phyloP scores from a whole-genome alignment of 2,329 filamentous ascomycete genomes.

The Hypoxylon sp. region DNA sequence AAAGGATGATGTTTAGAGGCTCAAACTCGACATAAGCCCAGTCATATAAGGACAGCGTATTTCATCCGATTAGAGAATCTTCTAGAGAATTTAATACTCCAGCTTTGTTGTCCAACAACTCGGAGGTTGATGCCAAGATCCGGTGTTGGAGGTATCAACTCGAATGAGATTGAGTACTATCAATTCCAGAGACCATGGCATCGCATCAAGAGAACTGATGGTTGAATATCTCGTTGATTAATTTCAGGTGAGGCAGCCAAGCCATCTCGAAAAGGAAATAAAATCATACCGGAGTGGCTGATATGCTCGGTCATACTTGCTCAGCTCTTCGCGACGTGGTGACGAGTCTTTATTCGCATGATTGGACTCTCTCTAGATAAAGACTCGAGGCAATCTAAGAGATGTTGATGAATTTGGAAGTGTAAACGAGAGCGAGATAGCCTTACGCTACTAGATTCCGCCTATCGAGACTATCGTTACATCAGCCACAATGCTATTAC shows the following conservation, averaged over 20 bases:
- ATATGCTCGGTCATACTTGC: not conserved
- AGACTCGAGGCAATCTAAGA: not conserved
- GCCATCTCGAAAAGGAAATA: not conserved
- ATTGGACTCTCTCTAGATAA: not conserved
- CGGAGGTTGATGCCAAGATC: not conserved
- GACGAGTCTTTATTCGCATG: not conserved
- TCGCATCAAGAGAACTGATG: not conserved
- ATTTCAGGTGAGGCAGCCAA: not conserved
- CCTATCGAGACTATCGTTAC: constrained; percentile 6
- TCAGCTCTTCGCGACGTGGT: not conserved
- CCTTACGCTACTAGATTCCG: not conserved
- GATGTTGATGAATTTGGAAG: not conserved
- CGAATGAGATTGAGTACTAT: not conserved
- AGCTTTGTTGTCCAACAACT: not conserved
- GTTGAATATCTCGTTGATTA: not conserved
- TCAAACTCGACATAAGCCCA: not conserved
- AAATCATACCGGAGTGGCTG: not conserved
- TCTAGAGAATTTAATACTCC: not conserved
- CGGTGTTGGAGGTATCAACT: not conserved
- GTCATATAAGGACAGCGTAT: not conserved
- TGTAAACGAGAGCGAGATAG: constrained; percentile 8
- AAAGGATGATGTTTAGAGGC: constrained; percentile 7
- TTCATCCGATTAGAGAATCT: not conserved
- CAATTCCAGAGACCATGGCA: not conserved
- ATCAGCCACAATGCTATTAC: constrained; percentile 18